phyloP scores from a whole-genome alignment of 2,329 filamentous ascomycete genomes.

The Penicillium frequentans region DNA sequence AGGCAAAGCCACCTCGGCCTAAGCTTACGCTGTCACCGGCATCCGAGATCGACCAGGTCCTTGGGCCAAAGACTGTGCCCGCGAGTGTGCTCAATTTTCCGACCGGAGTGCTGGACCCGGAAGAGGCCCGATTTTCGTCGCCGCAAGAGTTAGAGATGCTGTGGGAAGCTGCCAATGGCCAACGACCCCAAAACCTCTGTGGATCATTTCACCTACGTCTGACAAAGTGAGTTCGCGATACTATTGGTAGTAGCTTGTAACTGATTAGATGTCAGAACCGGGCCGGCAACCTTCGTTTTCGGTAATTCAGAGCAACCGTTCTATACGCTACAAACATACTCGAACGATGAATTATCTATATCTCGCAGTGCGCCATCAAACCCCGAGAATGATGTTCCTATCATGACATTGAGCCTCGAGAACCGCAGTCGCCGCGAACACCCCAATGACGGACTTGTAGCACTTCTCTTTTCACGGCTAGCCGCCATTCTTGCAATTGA shows the following conservation, averaged over 20 bases:
- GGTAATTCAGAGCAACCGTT: slow-evolving; percentile 44
- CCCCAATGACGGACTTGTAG: slow-evolving; percentile 45
- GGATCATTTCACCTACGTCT: slow-evolving; percentile 43
- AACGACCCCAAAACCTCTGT: slow-evolving; percentile 32
- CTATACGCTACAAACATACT: slow-evolving; percentile 46
- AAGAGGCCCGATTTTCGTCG: slow-evolving; percentile 39
- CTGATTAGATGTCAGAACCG: slow-evolving; percentile 32
- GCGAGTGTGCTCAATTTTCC: slow-evolving; percentile 45
- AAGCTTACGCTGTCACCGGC: slow-evolving; percentile 33
- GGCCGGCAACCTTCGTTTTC: slow-evolving; percentile 45
- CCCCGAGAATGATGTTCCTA: slow-evolving; percentile 40
- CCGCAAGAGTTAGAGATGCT: slow-evolving; percentile 40
- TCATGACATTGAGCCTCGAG: slow-evolving; percentile 46
- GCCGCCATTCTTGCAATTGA: slow-evolving; percentile 52
- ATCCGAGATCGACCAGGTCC: slow-evolving; percentile 36
- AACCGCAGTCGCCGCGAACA: slow-evolving; percentile 37
- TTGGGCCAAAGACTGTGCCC: slow-evolving; percentile 44
- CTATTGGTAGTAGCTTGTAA: background rate
- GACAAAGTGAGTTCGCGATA: slow-evolving; percentile 36
- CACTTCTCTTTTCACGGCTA: slow-evolving; percentile 49
- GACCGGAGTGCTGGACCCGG: slow-evolving; percentile 34
- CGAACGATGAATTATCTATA: slow-evolving; percentile 44
- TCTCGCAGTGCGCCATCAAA: slow-evolving; percentile 44
- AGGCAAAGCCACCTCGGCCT: slow-evolving; percentile 16
- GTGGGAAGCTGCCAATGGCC: slow-evolving; percentile 50